Conservation (phyloP, 78 protist species). For the Dictyostelium purpureum region DNA sequence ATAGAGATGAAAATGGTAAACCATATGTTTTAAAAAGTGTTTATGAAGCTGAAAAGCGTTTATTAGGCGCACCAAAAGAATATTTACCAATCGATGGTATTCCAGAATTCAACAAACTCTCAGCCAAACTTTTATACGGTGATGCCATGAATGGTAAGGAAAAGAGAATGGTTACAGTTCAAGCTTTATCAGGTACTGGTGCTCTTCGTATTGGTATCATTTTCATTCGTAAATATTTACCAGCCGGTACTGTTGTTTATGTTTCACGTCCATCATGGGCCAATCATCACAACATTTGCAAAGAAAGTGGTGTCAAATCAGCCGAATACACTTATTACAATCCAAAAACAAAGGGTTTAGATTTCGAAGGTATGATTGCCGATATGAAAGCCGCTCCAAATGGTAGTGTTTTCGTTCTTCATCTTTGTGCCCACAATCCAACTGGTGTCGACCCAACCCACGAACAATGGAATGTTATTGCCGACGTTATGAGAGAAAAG, state of each 20-base stretch:
- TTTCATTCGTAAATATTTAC: slow-evolving; percentile 79
- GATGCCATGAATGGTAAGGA: slow-evolving; percentile 51
- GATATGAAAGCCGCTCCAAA: slow-evolving; percentile 80
- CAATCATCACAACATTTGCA: slow-evolving; percentile 89
- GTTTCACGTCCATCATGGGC: slow-evolving; percentile 98
- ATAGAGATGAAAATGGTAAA: slow-evolving; percentile 94
- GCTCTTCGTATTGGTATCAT: slow-evolving; percentile 90
- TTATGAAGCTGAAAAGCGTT: slow-evolving; percentile 57
- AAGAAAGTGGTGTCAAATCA: slow-evolving; percentile 79
- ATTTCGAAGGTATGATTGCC: slow-evolving; percentile 64
- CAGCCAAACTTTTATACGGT: slow-evolving; percentile 83
- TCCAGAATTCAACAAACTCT: slow-evolving; percentile 75
- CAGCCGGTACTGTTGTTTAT: slow-evolving; percentile 79
- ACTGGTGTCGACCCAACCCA: slow-evolving; percentile 98
- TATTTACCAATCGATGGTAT: slow-evolving; percentile 94
- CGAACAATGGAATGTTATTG: slow-evolving; percentile 95
- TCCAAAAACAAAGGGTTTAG: slow-evolving; percentile 66
- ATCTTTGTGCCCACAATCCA: slow-evolving; percentile 99
- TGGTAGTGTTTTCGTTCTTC: slow-evolving; percentile 92
- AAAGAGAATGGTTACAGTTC: slow-evolving; percentile 86
- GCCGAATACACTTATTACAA: slow-evolving; percentile 86
- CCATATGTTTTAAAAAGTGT: slow-evolving; percentile 93
- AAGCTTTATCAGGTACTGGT: slow-evolving; percentile 98
- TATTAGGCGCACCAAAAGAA: slow-evolving; percentile 88
- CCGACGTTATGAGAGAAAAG: slow-evolving; percentile 66